Evolutionary conservation across 176 grass and related monocot genomes (phyloP), one percentile per base, ranked within the genome.

Genomic region (Oryza glaberrima): DNA sequence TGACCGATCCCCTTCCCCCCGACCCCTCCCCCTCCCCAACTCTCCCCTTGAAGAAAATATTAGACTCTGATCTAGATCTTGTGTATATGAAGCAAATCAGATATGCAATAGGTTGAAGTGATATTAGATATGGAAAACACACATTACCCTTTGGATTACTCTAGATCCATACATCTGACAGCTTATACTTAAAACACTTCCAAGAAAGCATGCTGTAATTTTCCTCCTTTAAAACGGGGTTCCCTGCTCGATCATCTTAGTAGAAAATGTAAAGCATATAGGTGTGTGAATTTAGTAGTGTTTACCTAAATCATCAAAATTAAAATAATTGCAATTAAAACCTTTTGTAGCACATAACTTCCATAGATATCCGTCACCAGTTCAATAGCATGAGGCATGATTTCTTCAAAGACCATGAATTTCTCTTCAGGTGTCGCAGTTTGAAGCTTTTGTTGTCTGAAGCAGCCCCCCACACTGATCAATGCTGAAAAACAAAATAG

Each of bases 271-370:
- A 67, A 41, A 15, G 32, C 20, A 68, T 34, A 30, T 4, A 51
- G n/a, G 23, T 48, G 2, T 0, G 23, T 61, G 16, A 1, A 45
- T 67, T 44, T 16, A 30, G 1, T 67, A 32, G 40, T 20, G 19
- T 48, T 3, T 47, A 12, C 61, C 38, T 73, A 41, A 20, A 73
- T 28, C 81, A 52, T 65, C 10, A 43, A 67, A 78, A 20, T 47
- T 77, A 44, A 72, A 83, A 44, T 11, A 82, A 58, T 9, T 43
- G 38, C 67, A 88, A 43, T 30, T 9, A 72, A 87, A 65, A 88
- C 86, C 73, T 83, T 88, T 78, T 88, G 80, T 45, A 88, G 16
- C 26, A 84, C 82, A 81, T 85, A 84, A 70, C 81, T 89, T 20
- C 77, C 87, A 81, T 85, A 89, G 40, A 76, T 71, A 25, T 85